Evolutionary conservation across 257 asterid species (phyloP).

Genomic region (Nicotiana otophora): DNA sequence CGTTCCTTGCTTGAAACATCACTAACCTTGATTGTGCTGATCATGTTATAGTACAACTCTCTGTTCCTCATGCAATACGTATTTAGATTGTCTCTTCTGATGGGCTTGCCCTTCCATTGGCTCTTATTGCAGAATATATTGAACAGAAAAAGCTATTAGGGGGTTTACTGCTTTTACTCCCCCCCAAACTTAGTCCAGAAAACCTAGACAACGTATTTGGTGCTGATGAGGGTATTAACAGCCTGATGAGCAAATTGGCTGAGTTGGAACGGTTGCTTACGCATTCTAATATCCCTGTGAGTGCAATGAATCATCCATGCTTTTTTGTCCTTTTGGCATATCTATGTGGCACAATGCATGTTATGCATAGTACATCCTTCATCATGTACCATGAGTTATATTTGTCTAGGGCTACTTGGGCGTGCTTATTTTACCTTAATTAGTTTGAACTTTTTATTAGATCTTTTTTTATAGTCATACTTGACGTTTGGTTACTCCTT

Average conservation of each 20-base stretch:
- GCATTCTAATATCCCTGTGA: conserved; percentile 78
- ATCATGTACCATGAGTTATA: background rate
- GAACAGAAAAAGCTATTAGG: conserved; percentile 75
- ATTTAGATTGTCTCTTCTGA: background rate
- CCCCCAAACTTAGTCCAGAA: conserved; percentile 58
- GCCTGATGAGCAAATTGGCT: conserved; percentile 32
- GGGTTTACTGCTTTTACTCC: conserved; percentile 76
- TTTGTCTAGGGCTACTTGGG: background rate
- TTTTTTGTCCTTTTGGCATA: background rate
- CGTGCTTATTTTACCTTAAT: background rate
- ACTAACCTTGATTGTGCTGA: background rate
- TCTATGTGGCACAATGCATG: background rate
- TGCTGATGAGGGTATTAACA: conserved; percentile 24
- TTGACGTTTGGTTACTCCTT: background rate
- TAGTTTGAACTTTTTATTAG: background rate
- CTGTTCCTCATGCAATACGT: conserved; percentile 1
- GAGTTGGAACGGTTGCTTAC: conserved; percentile 67
- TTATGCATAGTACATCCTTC: background rate
- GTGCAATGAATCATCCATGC: conserved; percentile 18
- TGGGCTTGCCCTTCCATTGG: conserved; percentile 2
- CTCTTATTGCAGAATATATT: conserved; percentile 63
- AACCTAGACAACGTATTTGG: conserved; percentile 32
- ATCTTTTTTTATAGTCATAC: background rate
- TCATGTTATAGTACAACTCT: background rate
- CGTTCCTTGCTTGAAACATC: background rate